Evolutionary conservation across 2,329 filamentous ascomycete species (phyloP), one percentile per base, ranked within the genome.

Genomic region (Alternaria arborescens): DNA sequence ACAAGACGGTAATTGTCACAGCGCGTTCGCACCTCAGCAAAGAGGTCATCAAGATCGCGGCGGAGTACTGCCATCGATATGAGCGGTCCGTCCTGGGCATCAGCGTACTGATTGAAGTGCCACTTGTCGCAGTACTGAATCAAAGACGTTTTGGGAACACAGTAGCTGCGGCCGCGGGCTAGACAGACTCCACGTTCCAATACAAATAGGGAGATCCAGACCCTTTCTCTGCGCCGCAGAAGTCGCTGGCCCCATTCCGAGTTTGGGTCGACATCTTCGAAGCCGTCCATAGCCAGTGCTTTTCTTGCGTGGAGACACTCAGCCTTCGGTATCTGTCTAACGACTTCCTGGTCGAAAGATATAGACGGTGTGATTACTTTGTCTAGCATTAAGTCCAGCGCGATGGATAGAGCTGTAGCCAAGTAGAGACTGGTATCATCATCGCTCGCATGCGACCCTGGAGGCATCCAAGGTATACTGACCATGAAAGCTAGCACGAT

Each of bases 401-500:
- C 89, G 61, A 92, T 87, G 1, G 88, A 89, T 10, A 90, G 80
- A 1, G 90, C 89, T 79, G 89, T 88, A 2, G 89, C 86, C 55
- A 92, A 86, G 66, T 91, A 92, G 42, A 87, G 85, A 59, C 89
- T 91, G 0, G 90, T 91, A 68, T 91, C 89, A 61, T 92, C 90
- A 65, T 92, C 89, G 10, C 88, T 88, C 74, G 87, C 89, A 69
- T 90, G 87, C 80, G 64, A 61, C 2, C 88, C 88, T 1, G 88
- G 88, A 30, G 87, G 86, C 85, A 92, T 91, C 90, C 90, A 92
- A 0, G 90, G 90, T 7, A 92, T 85, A 62, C 91, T 91, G 32
- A 91, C 85, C 87, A 92, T 89, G 71, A 92, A 92, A 0, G 88
- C 90, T 1, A 92, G 79, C 0, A 92, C 87, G 57, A 92, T 91